Percentiles rank a stretch among this genome's conserved stretches.
Evolutionary conservation across 805 yeast species (phyloP).

Genomic region (Saccharomyces kudriavzevii): DNA sequence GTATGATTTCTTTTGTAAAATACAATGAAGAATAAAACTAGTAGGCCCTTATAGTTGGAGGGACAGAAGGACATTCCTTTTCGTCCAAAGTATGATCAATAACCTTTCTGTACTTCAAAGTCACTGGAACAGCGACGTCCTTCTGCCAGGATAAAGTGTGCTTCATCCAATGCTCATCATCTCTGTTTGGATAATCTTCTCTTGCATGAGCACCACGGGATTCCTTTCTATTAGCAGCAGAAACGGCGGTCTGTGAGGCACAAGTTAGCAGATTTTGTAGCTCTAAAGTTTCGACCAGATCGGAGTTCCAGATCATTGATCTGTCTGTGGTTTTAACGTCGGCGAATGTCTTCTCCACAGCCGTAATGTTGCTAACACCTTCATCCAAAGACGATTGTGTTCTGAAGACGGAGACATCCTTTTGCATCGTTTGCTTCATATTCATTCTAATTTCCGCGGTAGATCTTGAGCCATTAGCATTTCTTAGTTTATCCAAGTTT

Average conservation of each 20-base stretch:
- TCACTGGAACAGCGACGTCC: constrained; percentile 59
- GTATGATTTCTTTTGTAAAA: not conserved
- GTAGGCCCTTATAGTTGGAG: constrained; percentile 94
- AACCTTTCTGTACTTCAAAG: constrained; percentile 79
- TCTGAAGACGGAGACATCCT: constrained; percentile 94
- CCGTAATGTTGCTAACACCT: constrained; percentile 74
- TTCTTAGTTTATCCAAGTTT: constrained; percentile 82
- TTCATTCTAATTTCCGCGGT: constrained; percentile 85
- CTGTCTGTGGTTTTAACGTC: constrained; percentile 86
- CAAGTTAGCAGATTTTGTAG: constrained; percentile 93
- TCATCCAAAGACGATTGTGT: constrained; percentile 83
- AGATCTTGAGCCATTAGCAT: constrained; percentile 68
- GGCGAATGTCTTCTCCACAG: constrained; percentile 63
- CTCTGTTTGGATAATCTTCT: constrained; percentile 95
- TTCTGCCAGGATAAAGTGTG: constrained; percentile 91
- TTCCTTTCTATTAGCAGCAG: constrained; percentile 93
- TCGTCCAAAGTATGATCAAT: constrained; percentile 79
- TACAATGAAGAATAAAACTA: constrained; percentile 29
- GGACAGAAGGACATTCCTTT: constrained; percentile 88
- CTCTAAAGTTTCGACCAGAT: constrained; percentile 91
- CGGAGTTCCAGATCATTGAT: constrained; percentile 98
- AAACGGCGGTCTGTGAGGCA: constrained; percentile 89
- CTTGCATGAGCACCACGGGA: constrained; percentile 99
- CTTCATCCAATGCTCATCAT: constrained; percentile 96
- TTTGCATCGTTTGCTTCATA: constrained; percentile 96